These are phyloP conservation scores for Cryphonectria naterciae DNA, from an alignment of 2,329 filamentous ascomycete species.

Conservation along the genomic window DNA sequence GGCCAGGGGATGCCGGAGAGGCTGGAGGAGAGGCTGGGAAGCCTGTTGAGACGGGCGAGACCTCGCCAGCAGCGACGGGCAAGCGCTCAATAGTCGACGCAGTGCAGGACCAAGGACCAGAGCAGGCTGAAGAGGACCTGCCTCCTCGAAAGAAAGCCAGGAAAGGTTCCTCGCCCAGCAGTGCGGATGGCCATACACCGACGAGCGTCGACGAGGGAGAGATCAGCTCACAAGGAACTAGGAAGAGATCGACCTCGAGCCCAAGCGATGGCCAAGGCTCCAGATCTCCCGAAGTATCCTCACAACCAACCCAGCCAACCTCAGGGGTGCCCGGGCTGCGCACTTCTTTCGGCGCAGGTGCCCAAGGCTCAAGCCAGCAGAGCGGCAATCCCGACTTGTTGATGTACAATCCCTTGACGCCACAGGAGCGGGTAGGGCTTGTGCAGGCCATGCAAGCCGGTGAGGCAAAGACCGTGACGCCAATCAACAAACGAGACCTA, in stretches of 20 bases:
- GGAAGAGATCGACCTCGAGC: constrained; percentile 5
- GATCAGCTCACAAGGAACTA: constrained; percentile 2
- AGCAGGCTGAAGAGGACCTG: constrained; percentile 11
- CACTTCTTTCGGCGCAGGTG: constrained; percentile 25
- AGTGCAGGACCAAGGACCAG: constrained; percentile 4
- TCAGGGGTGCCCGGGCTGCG: constrained; percentile 33
- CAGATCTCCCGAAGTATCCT: background rate
- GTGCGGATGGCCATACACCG: background rate
- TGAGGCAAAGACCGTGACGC: background rate
- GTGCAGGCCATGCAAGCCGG: constrained; percentile 14
- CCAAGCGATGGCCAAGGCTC: constrained; percentile 17
- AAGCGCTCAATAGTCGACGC: constrained; percentile 15
- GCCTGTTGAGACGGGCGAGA: background rate
- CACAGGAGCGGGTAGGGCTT: constrained; percentile 16
- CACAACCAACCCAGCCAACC: constrained; percentile 20
- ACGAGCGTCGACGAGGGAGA: constrained; percentile 20
- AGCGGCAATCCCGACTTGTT: background rate
- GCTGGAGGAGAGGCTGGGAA: background rate
- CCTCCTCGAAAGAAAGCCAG: constrained; percentile 27
- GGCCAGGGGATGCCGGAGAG: background rate
- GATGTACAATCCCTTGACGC: constrained; percentile 12
- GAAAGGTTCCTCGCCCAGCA: constrained; percentile 3
- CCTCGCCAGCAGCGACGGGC: constrained; percentile 2
- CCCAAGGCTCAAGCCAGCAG: background rate
- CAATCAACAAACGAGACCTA: constrained; percentile 4